A percentile compares a stretch with the other conserved stretches of the same genome.
These are phyloP conservation scores for Dactylellina sp. DNA, from an alignment of 2,329 filamentous ascomycete genomes.

Conservation along the genomic window DNA sequence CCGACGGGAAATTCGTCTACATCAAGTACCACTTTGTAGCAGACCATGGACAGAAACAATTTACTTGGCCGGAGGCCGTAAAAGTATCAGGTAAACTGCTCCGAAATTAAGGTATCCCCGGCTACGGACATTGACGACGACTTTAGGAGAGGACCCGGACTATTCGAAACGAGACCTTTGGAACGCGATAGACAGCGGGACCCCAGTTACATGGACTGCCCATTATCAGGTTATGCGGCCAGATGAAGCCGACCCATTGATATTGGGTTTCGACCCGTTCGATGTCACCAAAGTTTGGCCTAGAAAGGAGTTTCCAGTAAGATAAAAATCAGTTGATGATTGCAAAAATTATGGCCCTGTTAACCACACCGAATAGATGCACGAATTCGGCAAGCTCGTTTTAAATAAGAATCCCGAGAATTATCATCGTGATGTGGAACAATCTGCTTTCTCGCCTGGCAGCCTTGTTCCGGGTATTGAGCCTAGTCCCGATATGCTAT, in stretches of 20 bases:
- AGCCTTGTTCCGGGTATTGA: constrained; percentile 69
- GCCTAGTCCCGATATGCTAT: constrained; percentile 66
- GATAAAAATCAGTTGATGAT: not conserved
- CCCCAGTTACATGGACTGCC: constrained; percentile 65
- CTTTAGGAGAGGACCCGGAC: constrained; percentile 66
- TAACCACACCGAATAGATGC: constrained; percentile 61
- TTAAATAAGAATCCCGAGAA: constrained; percentile 70
- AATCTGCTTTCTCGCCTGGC: constrained; percentile 68
- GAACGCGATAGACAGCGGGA: constrained; percentile 65
- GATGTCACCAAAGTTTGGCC: constrained; percentile 70
- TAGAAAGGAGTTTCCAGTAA: constrained; percentile 65
- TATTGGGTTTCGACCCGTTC: constrained; percentile 69
- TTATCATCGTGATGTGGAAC: constrained; percentile 68
- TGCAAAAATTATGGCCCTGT: not conserved
- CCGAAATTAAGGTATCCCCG: not conserved
- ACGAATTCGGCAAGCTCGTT: constrained; percentile 67
- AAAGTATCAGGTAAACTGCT: constrained; percentile 62
- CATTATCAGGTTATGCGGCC: constrained; percentile 67
- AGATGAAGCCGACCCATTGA: constrained; percentile 66
- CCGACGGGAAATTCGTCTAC: constrained; percentile 67
- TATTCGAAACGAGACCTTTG: constrained; percentile 67
- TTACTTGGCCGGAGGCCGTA: constrained; percentile 66
- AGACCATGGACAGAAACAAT: constrained; percentile 67
- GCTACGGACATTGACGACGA: not conserved
- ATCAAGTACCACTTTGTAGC: constrained; percentile 68